phyloP scores from a whole-genome alignment of 306 rosid genomes.

The Quercus rubra region DNA sequence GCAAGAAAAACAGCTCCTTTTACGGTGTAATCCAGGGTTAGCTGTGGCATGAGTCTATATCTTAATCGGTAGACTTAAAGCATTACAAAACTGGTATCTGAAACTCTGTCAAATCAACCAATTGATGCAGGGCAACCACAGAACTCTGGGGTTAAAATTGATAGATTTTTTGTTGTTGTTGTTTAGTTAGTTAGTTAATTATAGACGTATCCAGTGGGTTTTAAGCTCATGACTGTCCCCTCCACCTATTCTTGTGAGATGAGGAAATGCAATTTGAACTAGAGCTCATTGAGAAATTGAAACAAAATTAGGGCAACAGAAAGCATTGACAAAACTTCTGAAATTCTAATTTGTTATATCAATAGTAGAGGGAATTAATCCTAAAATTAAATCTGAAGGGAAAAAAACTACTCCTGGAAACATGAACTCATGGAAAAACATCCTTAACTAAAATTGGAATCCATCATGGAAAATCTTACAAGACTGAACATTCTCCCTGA shows the following conservation, averaged over 20 bases:
- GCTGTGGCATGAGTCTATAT: neutral
- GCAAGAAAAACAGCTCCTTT: neutral
- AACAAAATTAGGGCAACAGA: neutral
- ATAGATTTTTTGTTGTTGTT: too few species aligned
- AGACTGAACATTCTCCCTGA: neutral
- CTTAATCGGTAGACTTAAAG: neutral
- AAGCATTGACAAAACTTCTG: neutral
- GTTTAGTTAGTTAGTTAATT: too few species aligned
- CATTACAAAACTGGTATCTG: neutral
- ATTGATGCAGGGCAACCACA: too few species aligned
- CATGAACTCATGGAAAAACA: neutral
- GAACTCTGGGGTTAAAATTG: too few species aligned
- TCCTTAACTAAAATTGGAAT: neutral
- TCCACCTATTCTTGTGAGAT: too few species aligned
- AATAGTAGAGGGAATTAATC: neutral
- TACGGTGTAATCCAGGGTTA: neutral
- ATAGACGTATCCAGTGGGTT: too few species aligned
- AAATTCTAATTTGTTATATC: neutral
- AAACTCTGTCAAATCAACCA: neutral
- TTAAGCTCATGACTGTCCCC: too few species aligned
- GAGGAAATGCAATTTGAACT: too few species aligned
- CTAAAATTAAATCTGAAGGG: neutral
- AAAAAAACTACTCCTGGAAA: neutral
- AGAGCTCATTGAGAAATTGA: too few species aligned
- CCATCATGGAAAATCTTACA: neutral